Evolutionary conservation across 768 basidiomycete genomes (phyloP).

Genomic region (Tubosaeta brunneosetosa): DNA sequence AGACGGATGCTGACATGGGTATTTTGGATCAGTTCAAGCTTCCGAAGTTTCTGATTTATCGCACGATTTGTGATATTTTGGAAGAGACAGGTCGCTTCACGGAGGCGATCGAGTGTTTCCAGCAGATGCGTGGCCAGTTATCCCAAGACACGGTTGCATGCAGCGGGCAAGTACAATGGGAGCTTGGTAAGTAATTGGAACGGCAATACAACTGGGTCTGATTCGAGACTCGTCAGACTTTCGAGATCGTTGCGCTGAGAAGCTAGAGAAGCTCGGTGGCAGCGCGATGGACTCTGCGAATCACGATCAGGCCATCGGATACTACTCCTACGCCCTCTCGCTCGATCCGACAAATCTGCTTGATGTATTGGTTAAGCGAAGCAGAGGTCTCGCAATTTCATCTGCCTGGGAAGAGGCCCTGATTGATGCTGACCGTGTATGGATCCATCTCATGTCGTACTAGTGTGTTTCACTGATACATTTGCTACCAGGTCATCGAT

Average conservation of each 20-base stretch:
- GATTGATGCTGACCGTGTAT: conserved; percentile 3
- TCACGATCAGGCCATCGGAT: not conserved
- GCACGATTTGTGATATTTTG: not conserved
- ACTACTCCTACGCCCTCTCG: not conserved
- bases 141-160: no score
- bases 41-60: not conserved
- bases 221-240: not conserved
- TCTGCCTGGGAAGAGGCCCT: conserved; percentile 4
- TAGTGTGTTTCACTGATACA: no score
- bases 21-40: not conserved
- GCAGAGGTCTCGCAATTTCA: conserved; percentile 1
- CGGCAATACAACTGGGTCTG: not conserved
- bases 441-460: not conserved
- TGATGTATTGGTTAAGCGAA: not conserved
- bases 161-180: not conserved
- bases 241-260: not conserved
- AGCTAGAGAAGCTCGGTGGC: not conserved
- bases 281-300: not conserved
- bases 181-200: not conserved
- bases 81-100: not conserved
- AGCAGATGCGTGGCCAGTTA: not conserved
- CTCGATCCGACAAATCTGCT: not conserved
- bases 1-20: no score
- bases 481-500: not conserved
- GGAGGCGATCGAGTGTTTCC: not conserved